Evolutionary conservation across 768 basidiomycete species (phyloP).

Genomic region (Tephrocybe sp.): DNA sequence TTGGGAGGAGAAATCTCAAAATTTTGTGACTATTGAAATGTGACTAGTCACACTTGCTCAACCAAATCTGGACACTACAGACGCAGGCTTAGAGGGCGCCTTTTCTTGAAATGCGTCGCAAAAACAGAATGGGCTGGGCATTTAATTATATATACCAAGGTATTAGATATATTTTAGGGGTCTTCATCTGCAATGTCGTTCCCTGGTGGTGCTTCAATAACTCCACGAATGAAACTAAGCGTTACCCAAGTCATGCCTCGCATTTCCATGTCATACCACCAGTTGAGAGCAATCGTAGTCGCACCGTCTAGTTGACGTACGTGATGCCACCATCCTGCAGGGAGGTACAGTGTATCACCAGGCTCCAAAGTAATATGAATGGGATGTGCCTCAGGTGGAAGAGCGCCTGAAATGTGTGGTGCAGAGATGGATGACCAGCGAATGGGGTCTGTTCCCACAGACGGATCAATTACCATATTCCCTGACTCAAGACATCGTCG

Average conservation of each 20-base stretch:
- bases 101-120: no score
- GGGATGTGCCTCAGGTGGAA: constrained; percentile 57
- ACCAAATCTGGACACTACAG: no score
- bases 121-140: no score
- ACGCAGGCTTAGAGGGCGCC: no score
- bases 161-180: neutral
- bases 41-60: constrained; percentile 12
- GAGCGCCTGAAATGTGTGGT: constrained; percentile 43
- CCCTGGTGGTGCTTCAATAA: constrained; percentile 32
- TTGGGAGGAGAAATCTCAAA: constrained; percentile 8
- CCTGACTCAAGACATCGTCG: constrained; percentile 36
- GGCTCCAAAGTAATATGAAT: constrained; percentile 61
- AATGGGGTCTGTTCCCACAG: constrained; percentile 33
- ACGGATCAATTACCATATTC: constrained; percentile 24
- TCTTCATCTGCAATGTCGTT: constrained; percentile 21
- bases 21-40: constrained; percentile 12
- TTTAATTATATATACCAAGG: no score
- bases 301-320: constrained; percentile 64
- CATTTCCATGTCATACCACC: constrained; percentile 88
- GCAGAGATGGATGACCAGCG: constrained; percentile 82
- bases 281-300: constrained; percentile 72
- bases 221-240: constrained; percentile 57
- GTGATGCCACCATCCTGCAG: constrained; percentile 94
- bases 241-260: constrained; percentile 69
- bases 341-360: constrained; percentile 85